These are phyloP conservation scores for Aureobasidium leucospermi DNA, from an alignment of 2,329 filamentous ascomycete genomes.

Conservation along the genomic window DNA sequence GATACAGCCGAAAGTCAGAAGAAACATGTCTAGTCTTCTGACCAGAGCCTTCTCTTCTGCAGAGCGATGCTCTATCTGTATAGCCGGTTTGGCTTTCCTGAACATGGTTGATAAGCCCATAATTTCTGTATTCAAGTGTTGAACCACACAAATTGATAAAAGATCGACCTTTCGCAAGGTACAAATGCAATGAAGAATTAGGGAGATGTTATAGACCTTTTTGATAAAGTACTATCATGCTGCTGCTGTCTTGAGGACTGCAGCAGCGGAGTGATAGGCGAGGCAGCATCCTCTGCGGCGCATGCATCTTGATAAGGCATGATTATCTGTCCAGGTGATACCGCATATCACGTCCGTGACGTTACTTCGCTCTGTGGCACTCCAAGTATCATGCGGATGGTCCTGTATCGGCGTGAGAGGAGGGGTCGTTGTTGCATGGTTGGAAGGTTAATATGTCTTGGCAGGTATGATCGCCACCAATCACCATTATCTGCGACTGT, in stretches of 20 bases:
- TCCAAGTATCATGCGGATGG: neutral
- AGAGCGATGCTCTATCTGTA: conserved; percentile 18
- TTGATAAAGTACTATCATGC: neutral
- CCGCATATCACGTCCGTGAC: neutral
- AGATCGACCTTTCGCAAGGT: neutral
- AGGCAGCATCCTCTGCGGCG: neutral
- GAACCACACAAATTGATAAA: neutral
- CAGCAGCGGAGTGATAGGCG: conserved; percentile 10
- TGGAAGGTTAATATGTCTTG: conserved; percentile 1
- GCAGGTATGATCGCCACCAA: conserved; percentile 4
- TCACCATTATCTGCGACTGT: neutral
- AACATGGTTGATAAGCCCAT: conserved; percentile 11
- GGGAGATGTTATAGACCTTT: neutral
- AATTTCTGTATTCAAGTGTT: neutral
- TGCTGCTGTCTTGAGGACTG: neutral
- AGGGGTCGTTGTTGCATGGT: neutral
- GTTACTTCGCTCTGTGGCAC: neutral
- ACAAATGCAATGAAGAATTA: neutral
- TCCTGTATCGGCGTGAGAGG: neutral
- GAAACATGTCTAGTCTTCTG: conserved; percentile 31
- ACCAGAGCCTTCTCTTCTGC: conserved; percentile 32
- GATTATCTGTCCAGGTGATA: neutral
- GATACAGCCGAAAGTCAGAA: conserved; percentile 35
- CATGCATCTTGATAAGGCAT: conserved; percentile 1
- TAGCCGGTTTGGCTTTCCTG: conserved; percentile 1